phyloP scores from a whole-genome alignment of 75 land plant species.

The Isoetes taiwanensis region DNA sequence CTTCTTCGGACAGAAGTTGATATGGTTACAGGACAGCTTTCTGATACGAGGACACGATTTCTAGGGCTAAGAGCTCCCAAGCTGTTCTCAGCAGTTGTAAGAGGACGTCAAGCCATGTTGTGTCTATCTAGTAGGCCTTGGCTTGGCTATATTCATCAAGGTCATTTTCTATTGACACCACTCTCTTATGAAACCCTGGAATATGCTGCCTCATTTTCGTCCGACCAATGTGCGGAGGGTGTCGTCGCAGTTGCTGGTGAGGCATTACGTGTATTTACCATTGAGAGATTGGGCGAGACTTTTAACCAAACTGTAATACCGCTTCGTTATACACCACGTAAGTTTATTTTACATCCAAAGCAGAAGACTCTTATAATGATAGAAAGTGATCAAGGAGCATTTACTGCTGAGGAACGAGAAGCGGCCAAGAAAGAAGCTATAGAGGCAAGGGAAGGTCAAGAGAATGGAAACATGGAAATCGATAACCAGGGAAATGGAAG shows the following conservation, averaged over 20 bases:
- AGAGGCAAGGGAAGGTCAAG: conserved; percentile 51
- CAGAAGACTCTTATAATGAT: conserved; percentile 57
- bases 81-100: conserved; percentile 62
- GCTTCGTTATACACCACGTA: conserved; percentile 88
- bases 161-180: conserved; percentile 86
- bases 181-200: conserved; percentile 91
- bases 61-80: conserved; percentile 88
- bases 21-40: conserved; percentile 97
- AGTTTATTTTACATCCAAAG: conserved; percentile 91
- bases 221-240: conserved; percentile 98
- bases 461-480: conserved; percentile 53
- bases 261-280: conserved; percentile 80
- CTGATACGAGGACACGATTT: conserved; percentile 91
- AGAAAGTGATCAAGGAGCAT: conserved; percentile 95
- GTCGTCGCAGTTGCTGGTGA: conserved; percentile 94
- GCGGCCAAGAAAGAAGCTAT: conserved; percentile 64
- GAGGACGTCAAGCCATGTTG: conserved; percentile 75
- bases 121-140: conserved; percentile 98
- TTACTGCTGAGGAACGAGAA: conserved; percentile 92
- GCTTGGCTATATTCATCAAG: conserved; percentile 95
- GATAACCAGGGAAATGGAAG: conserved; percentile 78
- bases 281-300: conserved; percentile 95
- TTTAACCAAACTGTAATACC: conserved; percentile 89
- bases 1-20: conserved; percentile 91
- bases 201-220: conserved; percentile 91